These are phyloP conservation scores for Lentinus tigrinus DNA, from an alignment of 768 basidiomycete genomes.

Conservation along the genomic window DNA sequence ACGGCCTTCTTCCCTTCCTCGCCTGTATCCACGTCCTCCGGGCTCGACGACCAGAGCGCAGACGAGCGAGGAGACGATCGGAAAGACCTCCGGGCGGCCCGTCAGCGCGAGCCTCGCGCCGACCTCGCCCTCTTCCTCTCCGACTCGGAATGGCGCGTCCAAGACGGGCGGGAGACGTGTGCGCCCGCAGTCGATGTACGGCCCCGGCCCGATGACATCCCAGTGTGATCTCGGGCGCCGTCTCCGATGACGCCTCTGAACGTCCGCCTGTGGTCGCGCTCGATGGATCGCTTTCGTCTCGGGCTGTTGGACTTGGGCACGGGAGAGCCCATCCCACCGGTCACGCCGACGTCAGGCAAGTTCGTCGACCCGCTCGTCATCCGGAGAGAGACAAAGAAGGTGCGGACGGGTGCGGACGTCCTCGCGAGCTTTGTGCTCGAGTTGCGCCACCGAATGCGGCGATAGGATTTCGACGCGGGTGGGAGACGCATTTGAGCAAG, in stretches of 20 bases:
- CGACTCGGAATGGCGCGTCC: conserved; percentile 17
- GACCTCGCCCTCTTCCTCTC: conserved; percentile 28
- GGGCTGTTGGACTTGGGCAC: conserved; percentile 9
- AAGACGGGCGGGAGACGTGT: conserved; percentile 30
- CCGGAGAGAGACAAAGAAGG: conserved; percentile 59
- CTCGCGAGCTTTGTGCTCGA: too few relatives aligned
- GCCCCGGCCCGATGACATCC: conserved; percentile 17
- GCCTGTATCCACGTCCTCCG: conserved; percentile 25
- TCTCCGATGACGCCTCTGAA: conserved; percentile 29
- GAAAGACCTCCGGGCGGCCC: conserved; percentile 42
- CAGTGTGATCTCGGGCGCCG: conserved; percentile 23
- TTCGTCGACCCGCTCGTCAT: conserved; percentile 79
- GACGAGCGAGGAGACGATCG: too few relatives aligned
- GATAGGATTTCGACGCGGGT: too few relatives aligned
- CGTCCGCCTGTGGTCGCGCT: conserved; percentile 38
- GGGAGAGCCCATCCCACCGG: conserved; percentile 18
- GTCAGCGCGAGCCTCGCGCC: conserved; percentile 23
- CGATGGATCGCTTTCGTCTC: conserved; percentile 29
- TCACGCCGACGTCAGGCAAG: conserved; percentile 38
- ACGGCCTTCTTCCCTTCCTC: conserved; percentile 45
- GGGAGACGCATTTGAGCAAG: too few relatives aligned
- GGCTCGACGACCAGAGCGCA: conserved; percentile 23
- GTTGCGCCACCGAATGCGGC: too few relatives aligned
- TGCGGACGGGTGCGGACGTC: conserved; percentile 33
- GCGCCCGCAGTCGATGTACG: conserved; percentile 65